phyloP scores from a whole-genome alignment of 441 rosid species.

The Pelargonium fulgidum region DNA sequence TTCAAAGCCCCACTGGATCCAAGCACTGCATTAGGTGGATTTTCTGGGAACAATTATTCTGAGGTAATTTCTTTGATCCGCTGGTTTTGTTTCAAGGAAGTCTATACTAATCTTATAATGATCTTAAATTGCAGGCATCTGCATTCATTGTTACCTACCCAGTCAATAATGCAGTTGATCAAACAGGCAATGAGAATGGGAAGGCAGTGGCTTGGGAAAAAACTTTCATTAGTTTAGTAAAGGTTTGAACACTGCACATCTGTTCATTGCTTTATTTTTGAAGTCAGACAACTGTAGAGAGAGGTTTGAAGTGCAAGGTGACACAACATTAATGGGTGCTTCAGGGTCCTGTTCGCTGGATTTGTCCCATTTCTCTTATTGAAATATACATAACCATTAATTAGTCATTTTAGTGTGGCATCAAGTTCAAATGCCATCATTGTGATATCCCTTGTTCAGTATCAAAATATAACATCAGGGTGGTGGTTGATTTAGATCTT shows the following conservation, averaged over 20 bases:
- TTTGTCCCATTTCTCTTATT: background rate
- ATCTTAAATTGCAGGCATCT: slow-evolving; percentile 54
- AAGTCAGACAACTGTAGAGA: background rate
- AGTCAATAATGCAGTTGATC: slow-evolving; percentile 58
- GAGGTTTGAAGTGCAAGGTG: slow-evolving; percentile 8
- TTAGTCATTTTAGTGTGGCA: background rate
- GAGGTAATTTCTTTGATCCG: slow-evolving; percentile 44
- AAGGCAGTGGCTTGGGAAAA: slow-evolving; percentile 75
- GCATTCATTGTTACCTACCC: slow-evolving; percentile 67
- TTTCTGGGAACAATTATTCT: slow-evolving; percentile 53
- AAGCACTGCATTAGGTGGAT: slow-evolving; percentile 66
- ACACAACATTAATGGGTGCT: background rate
- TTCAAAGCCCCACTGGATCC: slow-evolving; percentile 75
- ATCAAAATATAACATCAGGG: background rate
- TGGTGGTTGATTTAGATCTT: background rate
- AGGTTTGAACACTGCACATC: slow-evolving; percentile 36
- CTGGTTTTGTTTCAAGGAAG: slow-evolving; percentile 19
- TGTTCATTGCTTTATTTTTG: slow-evolving; percentile 13
- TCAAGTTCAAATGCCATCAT: background rate
- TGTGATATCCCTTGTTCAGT: background rate
- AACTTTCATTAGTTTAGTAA: slow-evolving; percentile 53
- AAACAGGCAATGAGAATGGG: slow-evolving; percentile 42
- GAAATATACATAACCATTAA: background rate
- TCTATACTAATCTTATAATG: slow-evolving; percentile 19
- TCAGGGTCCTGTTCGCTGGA: too few species aligned